phyloP scores from a whole-genome alignment of 2,329 filamentous ascomycete species.

The Pezicula radicicola region DNA sequence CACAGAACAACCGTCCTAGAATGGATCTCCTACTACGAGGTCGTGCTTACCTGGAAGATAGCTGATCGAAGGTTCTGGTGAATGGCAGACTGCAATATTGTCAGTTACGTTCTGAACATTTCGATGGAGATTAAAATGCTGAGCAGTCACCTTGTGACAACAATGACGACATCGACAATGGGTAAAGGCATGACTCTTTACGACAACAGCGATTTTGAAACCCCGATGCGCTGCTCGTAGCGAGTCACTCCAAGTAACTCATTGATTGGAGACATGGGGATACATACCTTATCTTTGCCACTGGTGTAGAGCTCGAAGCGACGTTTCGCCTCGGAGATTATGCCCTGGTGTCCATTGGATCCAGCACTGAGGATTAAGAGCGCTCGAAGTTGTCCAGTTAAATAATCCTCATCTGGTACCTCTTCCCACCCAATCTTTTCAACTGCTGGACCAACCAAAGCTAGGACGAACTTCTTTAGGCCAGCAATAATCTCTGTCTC shows the following conservation, averaged over 20 bases:
- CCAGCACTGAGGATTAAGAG: slow-evolving; percentile 75
- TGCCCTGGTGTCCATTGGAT: slow-evolving; percentile 71
- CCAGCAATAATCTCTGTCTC: slow-evolving; percentile 69
- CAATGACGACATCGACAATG: too few relatives aligned
- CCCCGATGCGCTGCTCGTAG: too few relatives aligned
- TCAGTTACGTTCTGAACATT: too few relatives aligned
- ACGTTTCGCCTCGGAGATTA: slow-evolving; percentile 63
- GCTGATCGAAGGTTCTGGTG: slow-evolving; percentile 78
- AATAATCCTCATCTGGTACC: slow-evolving; percentile 72
- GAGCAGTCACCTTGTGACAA: too few relatives aligned
- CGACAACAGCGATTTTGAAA: too few relatives aligned
- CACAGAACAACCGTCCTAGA: too few relatives aligned
- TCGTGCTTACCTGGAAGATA: slow-evolving; percentile 57
- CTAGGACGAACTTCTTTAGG: slow-evolving; percentile 74
- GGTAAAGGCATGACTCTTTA: too few relatives aligned
- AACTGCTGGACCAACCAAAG: slow-evolving; percentile 71
- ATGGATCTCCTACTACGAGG: too few relatives aligned
- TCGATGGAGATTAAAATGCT: too few relatives aligned
- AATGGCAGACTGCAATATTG: slow-evolving; percentile 52
- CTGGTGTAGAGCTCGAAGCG: slow-evolving; percentile 79
- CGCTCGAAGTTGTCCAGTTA: slow-evolving; percentile 78
- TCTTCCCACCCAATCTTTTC: slow-evolving; percentile 86
- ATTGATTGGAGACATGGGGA: too few relatives aligned
- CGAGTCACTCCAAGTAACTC: too few relatives aligned
- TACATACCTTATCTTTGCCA: slow-evolving; percentile 45